Percentiles rank a stretch among this genome's conserved stretches.
phyloP scores from a whole-genome alignment of 2,329 filamentous ascomycete species.

The Colletotrichum brevisporum region DNA sequence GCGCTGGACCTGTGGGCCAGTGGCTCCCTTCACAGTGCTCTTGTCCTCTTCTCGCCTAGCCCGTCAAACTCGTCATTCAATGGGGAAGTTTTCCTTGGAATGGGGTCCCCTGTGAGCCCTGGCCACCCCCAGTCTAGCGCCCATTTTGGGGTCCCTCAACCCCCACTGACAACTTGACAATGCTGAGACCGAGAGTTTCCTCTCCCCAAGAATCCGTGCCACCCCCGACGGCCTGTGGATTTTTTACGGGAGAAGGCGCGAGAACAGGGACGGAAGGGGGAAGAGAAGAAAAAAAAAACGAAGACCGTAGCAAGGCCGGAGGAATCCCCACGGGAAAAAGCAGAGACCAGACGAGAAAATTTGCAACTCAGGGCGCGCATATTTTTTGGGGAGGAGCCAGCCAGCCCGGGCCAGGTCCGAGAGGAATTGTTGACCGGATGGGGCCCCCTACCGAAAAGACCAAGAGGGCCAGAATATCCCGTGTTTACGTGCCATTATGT shows the following conservation, averaged over 20 bases:
- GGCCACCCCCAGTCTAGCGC: conserved; percentile 13
- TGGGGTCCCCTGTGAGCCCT: conserved; percentile 27
- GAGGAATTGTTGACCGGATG: conserved; percentile 11
- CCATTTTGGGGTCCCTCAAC: neutral
- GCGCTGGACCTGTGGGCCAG: neutral
- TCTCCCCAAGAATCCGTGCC: conserved; percentile 26
- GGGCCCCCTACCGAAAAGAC: conserved; percentile 4
- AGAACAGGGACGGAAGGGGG: neutral
- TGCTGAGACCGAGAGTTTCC: conserved; percentile 20
- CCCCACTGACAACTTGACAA: conserved; percentile 29
- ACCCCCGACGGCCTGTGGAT: conserved; percentile 13
- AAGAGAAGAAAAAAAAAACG: conserved; percentile 50
- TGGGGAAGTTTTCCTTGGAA: conserved; percentile 11
- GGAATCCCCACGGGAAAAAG: conserved; percentile 27
- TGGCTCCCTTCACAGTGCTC: neutral
- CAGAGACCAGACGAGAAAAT: conserved; percentile 12
- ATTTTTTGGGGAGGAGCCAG: conserved; percentile 1
- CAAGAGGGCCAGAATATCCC: neutral
- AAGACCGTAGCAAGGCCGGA: conserved; percentile 40
- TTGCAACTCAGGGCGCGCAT: neutral
- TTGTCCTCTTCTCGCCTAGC: conserved; percentile 15
- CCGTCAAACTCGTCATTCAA: conserved; percentile 3
- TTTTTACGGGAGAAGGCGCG: conserved; percentile 17
- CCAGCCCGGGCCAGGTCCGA: neutral
- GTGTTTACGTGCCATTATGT: neutral